A percentile compares a stretch with the other conserved stretches of the same genome.
Conservation (phyloP, 345 rosid genomes). For the Citrus australasica region DNA sequence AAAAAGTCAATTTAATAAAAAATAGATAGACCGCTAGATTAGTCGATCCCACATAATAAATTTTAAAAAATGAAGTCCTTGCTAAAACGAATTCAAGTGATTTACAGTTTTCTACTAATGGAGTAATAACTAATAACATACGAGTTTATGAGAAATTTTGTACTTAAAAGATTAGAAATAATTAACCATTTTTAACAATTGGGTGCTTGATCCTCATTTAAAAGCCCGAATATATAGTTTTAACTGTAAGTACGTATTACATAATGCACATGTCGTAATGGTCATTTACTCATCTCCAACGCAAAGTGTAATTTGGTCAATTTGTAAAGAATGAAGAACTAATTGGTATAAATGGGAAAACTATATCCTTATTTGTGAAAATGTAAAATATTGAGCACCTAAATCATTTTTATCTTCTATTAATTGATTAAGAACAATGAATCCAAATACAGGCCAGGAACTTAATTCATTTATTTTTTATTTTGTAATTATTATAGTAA, state of each 20-base stretch:
- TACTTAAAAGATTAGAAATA: too few species aligned
- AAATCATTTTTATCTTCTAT: too few species aligned
- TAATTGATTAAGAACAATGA: background rate
- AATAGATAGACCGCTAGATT: background rate
- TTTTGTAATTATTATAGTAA: background rate
- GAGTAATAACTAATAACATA: background rate
- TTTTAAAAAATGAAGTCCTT: background rate
- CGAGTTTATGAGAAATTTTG: background rate
- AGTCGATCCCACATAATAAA: background rate
- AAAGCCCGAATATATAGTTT: too few species aligned
- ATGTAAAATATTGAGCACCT: too few species aligned
- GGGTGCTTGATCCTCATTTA: background rate
- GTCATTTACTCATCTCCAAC: background rate
- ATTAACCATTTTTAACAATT: background rate
- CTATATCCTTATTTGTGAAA: too few species aligned
- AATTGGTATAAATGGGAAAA: background rate
- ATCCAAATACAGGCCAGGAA: background rate
- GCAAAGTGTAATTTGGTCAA: background rate
- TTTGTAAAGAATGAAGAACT: background rate
- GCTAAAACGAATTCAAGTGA: background rate
- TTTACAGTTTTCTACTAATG: background rate
- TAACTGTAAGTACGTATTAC: too few species aligned
- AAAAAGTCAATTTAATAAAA: too few species aligned
- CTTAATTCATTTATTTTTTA: background rate
- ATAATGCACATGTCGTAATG: too few species aligned